phyloP scores from a whole-genome alignment of 2,329 filamentous ascomycete genomes.

The Nannizziopsis arthrosporioides region DNA sequence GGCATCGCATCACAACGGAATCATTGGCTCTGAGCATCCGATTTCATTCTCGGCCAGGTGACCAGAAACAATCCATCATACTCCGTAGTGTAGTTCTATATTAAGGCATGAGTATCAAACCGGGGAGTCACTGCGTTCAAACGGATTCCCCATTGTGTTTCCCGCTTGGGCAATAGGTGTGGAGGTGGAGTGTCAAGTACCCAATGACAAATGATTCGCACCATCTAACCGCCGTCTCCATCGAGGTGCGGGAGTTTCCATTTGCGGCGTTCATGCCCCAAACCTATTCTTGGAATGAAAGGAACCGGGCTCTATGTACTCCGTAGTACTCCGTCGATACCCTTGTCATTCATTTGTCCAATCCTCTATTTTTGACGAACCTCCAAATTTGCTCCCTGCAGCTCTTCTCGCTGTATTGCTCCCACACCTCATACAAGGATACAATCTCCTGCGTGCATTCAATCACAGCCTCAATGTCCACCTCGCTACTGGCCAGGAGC shows the following conservation, averaged over 20 bases:
- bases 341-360: constrained; percentile 41
- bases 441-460: constrained; percentile 88
- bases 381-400: constrained; percentile 53
- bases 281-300: neutral
- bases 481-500: constrained; percentile 65
- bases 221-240: no score
- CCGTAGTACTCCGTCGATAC: neutral
- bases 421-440: constrained; percentile 70
- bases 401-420: constrained; percentile 52
- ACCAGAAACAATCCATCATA: no score
- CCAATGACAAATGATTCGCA: no score
- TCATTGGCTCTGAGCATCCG: neutral
- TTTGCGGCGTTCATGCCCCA: neutral
- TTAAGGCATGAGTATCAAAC: no score
- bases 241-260: no score
- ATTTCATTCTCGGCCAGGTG: neutral
- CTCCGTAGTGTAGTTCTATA: no score
- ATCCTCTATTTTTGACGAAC: constrained; percentile 49
- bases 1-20: no score
- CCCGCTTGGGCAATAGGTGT: no score
- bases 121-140: no score
- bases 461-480: constrained; percentile 74
- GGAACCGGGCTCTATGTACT: neutral
- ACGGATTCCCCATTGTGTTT: no score
- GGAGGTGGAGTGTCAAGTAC: no score